Percentiles rank a stretch among this genome's conserved stretches.
Evolutionary conservation across 441 rosid genomes (phyloP).

Genomic region (Gossypium lobatum): DNA sequence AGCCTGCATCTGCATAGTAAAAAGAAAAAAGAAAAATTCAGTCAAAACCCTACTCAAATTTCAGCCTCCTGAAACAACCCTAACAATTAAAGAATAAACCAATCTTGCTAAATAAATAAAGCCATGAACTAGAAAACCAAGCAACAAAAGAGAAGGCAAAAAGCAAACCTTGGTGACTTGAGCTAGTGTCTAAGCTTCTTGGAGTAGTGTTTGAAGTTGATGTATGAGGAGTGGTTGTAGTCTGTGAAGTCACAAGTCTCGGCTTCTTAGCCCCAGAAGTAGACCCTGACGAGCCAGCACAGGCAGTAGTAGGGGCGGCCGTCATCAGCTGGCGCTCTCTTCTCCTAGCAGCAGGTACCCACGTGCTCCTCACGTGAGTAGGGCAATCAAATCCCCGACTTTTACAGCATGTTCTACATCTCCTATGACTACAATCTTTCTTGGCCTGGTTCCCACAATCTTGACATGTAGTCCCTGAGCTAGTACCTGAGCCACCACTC

Average conservation of each 20-base stretch:
- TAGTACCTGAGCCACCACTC: conserved; percentile 34
- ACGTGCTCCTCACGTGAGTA: conserved; percentile 95
- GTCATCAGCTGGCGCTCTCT: conserved; percentile 77
- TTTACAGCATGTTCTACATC: conserved; percentile 93
- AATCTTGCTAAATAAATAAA: conserved; percentile 41
- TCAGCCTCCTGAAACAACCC: conserved; percentile 5
- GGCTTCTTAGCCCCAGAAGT: conserved; percentile 75
- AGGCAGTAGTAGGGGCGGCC: conserved; percentile 18
- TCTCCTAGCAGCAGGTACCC: conserved; percentile 87
- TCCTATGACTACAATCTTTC: conserved; percentile 73
- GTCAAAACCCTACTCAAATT: conserved; percentile 19
- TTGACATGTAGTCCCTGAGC: conserved; percentile 65
- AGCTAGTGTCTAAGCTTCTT: conserved; percentile 76
- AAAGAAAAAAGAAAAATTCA: not conserved
- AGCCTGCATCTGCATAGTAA: conserved; percentile 37
- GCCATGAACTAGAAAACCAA: not conserved
- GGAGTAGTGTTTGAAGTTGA: conserved; percentile 83
- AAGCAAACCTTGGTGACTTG: conserved; percentile 72
- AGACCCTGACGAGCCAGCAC: conserved; percentile 47
- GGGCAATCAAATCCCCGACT: conserved; percentile 84
- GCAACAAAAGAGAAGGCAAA: not conserved
- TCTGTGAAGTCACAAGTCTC: conserved; percentile 52
- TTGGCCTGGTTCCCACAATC: conserved; percentile 98
- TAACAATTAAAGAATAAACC: not conserved
- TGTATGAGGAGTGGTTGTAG: conserved; percentile 56